Conservation (phyloP, 75 land plant species). For the Cryptomeria japonica region DNA sequence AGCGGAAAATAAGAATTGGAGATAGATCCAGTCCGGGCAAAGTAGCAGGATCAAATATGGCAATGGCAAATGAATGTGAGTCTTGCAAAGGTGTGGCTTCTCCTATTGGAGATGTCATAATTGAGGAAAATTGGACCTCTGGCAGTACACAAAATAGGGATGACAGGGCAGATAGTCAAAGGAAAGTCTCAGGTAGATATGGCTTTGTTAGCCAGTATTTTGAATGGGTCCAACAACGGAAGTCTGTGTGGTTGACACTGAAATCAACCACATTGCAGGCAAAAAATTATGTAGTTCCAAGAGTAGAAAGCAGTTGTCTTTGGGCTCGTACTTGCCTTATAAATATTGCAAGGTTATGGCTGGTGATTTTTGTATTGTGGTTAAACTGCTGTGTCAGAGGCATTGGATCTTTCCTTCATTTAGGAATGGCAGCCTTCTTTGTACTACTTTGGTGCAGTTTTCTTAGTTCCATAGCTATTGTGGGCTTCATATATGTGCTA, state of each 20-base stretch:
- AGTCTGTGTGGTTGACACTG: conserved; percentile 16
- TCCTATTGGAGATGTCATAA: not conserved
- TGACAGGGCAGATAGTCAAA: not conserved
- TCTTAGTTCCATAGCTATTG: conserved; percentile 47
- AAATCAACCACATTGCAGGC: not conserved
- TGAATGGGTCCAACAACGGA: conserved; percentile 27
- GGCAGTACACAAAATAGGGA: not conserved
- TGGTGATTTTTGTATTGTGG: conserved; percentile 49
- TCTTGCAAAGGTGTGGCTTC: not conserved
- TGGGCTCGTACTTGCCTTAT: conserved; percentile 32
- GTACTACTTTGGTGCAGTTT: conserved; percentile 57
- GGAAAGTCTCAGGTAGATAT: no score
- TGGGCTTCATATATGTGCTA: conserved; percentile 45
- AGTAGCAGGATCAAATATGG: no score
- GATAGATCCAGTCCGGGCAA: no score
- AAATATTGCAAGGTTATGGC: conserved; percentile 30
- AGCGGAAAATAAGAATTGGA: no score
- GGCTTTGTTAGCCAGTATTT: not conserved
- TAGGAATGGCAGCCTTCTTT: conserved; percentile 59
- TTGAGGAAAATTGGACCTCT: not conserved
- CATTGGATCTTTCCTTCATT: conserved; percentile 43
- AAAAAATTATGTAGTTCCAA: conserved; percentile 19
- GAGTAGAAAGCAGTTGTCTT: conserved; percentile 22
- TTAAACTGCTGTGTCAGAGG: conserved; percentile 59
- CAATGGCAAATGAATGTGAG: not conserved